A percentile compares a stretch with the other conserved stretches of the same genome.
Evolutionary conservation across 129 eudicot genomes (phyloP).

Genomic region (Centrapalus pauciflorus): DNA sequence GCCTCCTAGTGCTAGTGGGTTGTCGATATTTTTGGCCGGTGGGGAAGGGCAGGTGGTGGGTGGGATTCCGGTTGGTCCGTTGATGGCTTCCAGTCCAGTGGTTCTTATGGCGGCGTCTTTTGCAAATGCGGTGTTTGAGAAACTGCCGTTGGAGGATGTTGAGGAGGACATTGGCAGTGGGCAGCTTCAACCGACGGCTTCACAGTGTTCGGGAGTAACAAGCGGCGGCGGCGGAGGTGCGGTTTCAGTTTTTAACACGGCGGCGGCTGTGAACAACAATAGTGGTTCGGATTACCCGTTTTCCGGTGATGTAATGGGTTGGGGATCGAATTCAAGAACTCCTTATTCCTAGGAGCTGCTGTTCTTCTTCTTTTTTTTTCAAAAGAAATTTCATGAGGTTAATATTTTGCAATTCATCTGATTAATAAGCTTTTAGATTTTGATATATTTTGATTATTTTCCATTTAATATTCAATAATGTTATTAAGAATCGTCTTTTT

Average conservation of each 20-base stretch:
- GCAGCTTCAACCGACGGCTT: slow-evolving; percentile 44
- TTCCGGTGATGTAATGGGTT: slow-evolving; percentile 46
- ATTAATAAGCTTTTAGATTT: too few relatives aligned
- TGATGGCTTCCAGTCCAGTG: slow-evolving; percentile 49
- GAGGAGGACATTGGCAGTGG: slow-evolving; percentile 29
- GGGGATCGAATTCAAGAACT: slow-evolving; percentile 35
- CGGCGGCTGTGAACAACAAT: background rate
- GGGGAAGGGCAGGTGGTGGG: slow-evolving; percentile 74
- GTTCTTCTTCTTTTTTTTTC: too few relatives aligned
- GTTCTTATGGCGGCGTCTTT: slow-evolving; percentile 68
- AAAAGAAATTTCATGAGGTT: too few relatives aligned
- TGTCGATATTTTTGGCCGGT: slow-evolving; percentile 51
- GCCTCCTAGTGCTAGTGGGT: slow-evolving; percentile 49
- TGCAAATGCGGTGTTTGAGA: slow-evolving; percentile 71
- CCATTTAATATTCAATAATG: too few relatives aligned
- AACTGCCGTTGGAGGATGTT: slow-evolving; percentile 42
- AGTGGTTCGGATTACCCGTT: slow-evolving; percentile 23
- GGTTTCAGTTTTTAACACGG: slow-evolving; percentile 10
- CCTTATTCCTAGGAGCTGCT: too few relatives aligned
- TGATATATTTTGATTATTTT: too few relatives aligned
- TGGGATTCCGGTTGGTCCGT: slow-evolving; percentile 51
- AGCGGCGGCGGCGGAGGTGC: slow-evolving; percentile 36
- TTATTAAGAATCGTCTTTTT: too few relatives aligned
- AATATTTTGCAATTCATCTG: too few relatives aligned
- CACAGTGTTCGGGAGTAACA: slow-evolving; percentile 51